Evolutionary conservation across 306 rosid genomes (phyloP).

Genomic region (Pueraria montana): DNA sequence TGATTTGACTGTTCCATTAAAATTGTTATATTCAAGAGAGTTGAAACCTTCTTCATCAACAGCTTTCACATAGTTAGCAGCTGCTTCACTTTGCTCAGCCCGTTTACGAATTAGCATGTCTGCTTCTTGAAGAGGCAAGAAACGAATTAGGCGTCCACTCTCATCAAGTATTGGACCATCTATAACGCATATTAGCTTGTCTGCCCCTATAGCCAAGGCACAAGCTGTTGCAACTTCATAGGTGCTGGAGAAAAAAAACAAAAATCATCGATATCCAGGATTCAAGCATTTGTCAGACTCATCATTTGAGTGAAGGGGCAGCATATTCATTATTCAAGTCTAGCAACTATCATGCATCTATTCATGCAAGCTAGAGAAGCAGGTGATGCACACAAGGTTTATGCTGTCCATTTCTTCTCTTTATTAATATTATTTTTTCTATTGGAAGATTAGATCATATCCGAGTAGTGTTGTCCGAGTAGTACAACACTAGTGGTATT

Average conservation of each 20-base stretch:
- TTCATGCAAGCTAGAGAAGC: constrained; percentile 28
- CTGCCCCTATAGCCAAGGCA: constrained; percentile 93
- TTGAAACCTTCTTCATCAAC: constrained; percentile 69
- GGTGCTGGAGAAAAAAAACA: constrained; percentile 67
- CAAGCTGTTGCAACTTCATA: constrained; percentile 98
- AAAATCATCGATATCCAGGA: constrained; percentile 46
- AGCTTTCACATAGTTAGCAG: constrained; percentile 94
- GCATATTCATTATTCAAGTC: constrained; percentile 29
- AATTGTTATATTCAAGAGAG: constrained; percentile 50
- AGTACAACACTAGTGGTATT: not conserved
- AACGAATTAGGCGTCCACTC: constrained; percentile 76
- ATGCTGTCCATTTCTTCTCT: constrained; percentile 3
- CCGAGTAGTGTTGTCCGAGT: constrained; percentile 14
- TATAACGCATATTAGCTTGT: constrained; percentile 90
- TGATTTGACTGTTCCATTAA: constrained; percentile 54
- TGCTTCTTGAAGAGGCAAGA: constrained; percentile 94
- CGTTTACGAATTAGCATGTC: constrained; percentile 86
- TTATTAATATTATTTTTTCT: not conserved
- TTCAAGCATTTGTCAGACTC: constrained; percentile 32
- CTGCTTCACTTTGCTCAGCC: constrained; percentile 92
- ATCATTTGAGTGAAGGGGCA: not conserved
- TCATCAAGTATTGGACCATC: constrained; percentile 96
- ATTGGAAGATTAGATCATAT: constrained; percentile 32
- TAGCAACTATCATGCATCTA: constrained; percentile 3
- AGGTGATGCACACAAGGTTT: constrained; percentile 29